Evolutionary conservation across 768 basidiomycete species (phyloP), one percentile per base, ranked within the genome.

Genomic region (Tulasnella sp.): DNA sequence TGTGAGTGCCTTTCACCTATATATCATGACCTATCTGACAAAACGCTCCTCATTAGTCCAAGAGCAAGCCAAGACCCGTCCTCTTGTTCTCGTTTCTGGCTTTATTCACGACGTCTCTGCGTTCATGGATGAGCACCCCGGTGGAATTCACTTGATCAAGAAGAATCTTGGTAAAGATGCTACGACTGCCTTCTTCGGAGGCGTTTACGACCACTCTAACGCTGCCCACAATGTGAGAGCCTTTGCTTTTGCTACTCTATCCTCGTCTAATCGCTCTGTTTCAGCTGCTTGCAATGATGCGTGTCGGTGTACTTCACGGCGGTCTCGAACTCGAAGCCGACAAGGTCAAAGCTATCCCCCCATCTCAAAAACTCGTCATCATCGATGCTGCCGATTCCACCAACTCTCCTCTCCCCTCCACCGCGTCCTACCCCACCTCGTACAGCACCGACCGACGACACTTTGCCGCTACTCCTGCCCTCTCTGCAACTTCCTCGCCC

Each of bases 151-250:
- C 65, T 71, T 90, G 25, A 72, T 97, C 58, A 78, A 81, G 63
- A 86, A 86, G 69, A 77, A 84, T 68, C 85, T 92, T 63, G 92
- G 92, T 57, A 86, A 80, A 67, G 92, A 94, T 64, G 91, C 86
- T 2, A 90, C 90, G 2, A 87, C 88, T 0, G 90, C 91, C 5
- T 96, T 94, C 76, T 92, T 94, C 65, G 92, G 92, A 60, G 87
- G 86, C 59, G 83, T 91, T 0, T 89, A 89, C 65, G 85, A 86
- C 62, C 88, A 90, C 65, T 87, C 84, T 29, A 90, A 90, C 66
- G 85, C 86, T 42, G 86, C 88, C 5, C 86, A 90, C 68, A 89
- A 90, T 65, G 82, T 83, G 65, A 35, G 81, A 69, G 14, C 31
- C 35, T 35, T 54, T 5, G 2, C 41, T 2, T 6, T 34, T 25